Conservation (phyloP, 192 early-diverging fungal genomes). For the Coemansia sp. region DNA sequence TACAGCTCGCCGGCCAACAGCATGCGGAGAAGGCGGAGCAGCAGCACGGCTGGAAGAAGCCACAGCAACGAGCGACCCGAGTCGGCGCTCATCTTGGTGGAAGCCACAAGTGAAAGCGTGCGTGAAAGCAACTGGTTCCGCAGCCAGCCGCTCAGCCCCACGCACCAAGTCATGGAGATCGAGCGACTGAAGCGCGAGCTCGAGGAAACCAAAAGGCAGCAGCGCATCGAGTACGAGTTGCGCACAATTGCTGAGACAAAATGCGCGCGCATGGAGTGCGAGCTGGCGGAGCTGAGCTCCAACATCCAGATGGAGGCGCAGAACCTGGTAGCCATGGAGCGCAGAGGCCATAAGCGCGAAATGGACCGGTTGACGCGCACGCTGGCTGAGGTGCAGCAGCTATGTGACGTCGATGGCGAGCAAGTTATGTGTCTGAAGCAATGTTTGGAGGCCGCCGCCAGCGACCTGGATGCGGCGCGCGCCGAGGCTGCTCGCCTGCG, state of each 20-base stretch:
- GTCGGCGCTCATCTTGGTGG: constrained; percentile 39
- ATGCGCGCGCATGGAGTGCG: constrained; percentile 49
- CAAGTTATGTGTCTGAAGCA: constrained; percentile 40
- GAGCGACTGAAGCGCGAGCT: constrained; percentile 23
- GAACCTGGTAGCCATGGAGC: constrained; percentile 45
- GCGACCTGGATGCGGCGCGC: constrained; percentile 31
- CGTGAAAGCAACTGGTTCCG: constrained; percentile 43
- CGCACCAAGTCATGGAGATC: constrained; percentile 15
- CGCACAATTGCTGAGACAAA: constrained; percentile 51
- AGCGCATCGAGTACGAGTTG: constrained; percentile 42
- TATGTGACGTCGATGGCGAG: constrained; percentile 47
- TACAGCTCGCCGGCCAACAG: not conserved
- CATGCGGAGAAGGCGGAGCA: not conserved
- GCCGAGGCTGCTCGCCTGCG: constrained; percentile 29
- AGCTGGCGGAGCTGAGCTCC: constrained; percentile 51
- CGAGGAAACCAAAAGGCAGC: constrained; percentile 19
- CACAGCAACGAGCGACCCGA: constrained; percentile 12
- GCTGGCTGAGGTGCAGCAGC: constrained; percentile 32
- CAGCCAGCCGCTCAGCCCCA: constrained; percentile 27
- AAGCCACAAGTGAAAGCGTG: constrained; percentile 36
- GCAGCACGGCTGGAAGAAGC: not conserved
- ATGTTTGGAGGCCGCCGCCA: constrained; percentile 32
- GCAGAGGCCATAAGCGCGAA: constrained; percentile 38
- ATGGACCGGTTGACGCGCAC: constrained; percentile 20
- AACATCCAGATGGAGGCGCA: constrained; percentile 52